phyloP scores from a whole-genome alignment of 2,329 filamentous ascomycete genomes.

The Xylaria sp. region DNA sequence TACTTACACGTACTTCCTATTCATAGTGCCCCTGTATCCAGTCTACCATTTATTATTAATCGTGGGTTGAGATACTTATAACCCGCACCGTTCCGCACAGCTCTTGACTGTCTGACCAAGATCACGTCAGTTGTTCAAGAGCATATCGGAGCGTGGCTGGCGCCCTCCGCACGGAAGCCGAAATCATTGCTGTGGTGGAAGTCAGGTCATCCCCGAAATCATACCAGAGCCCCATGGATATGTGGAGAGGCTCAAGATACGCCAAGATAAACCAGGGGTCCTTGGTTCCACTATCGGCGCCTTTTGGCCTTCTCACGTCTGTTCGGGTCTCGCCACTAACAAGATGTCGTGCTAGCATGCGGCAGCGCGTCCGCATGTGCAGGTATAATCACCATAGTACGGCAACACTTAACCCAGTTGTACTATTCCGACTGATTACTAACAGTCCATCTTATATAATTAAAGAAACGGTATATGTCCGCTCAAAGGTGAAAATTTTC shows the following conservation, averaged over 20 bases:
- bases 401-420: neutral
- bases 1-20: neutral
- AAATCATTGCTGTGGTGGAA: neutral
- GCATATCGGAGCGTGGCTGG: neutral
- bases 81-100: slow-evolving; percentile 4
- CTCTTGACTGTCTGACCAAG: neutral
- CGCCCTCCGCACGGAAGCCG: slow-evolving; percentile 19
- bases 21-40: neutral
- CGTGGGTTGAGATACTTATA: neutral
- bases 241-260: slow-evolving; percentile 26
- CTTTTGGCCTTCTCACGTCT: neutral
- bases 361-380: slow-evolving; percentile 32
- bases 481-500: neutral
- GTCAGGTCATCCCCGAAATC: slow-evolving; percentile 27
- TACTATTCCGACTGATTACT: neutral
- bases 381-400: neutral
- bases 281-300: slow-evolving; percentile 15
- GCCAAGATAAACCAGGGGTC: slow-evolving; percentile 13
- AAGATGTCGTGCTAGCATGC: slow-evolving; percentile 21
- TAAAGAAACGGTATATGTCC: neutral
- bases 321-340: neutral
- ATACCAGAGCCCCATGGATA: slow-evolving; percentile 14
- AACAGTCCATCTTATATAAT: slow-evolving; percentile 4
- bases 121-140: slow-evolving; percentile 21
- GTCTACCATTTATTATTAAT: slow-evolving; percentile 4